Percentiles rank a stretch among this genome's conserved stretches.
Conservation (phyloP, 2,329 filamentous ascomycete species). For the Raffaelea deltoideospora region DNA sequence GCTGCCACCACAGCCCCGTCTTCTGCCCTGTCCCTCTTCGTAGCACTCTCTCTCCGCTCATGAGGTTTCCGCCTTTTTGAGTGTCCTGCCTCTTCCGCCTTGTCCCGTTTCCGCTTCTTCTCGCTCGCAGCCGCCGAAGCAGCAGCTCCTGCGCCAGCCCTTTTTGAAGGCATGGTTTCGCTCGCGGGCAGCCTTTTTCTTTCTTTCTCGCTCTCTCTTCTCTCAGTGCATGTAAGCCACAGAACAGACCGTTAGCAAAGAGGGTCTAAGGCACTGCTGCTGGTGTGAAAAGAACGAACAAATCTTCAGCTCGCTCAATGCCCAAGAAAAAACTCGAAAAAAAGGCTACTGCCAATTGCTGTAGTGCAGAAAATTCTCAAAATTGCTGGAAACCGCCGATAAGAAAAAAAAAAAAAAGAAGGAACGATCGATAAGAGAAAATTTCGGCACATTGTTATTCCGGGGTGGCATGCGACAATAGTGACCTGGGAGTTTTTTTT, state of each 20-base stretch:
- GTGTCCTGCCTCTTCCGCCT: constrained; percentile 12
- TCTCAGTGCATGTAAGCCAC: too few species aligned
- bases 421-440: constrained; percentile 7
- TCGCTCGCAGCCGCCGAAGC: constrained; percentile 14
- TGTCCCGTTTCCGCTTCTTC: constrained; percentile 18
- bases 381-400: constrained; percentile 5
- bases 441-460: constrained; percentile 7
- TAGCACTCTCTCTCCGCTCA: not conserved
- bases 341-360: not conserved
- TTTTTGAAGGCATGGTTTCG: constrained; percentile 8
- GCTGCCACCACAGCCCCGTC: too few species aligned
- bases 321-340: not conserved
- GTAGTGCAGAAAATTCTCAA: not conserved
- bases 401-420: constrained; percentile 4
- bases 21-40: not conserved
- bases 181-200: not conserved
- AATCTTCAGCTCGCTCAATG: not conserved
- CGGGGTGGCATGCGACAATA: constrained; percentile 1
- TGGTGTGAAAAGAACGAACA: too few species aligned
- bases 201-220: not conserved
- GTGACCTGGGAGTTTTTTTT: not conserved
- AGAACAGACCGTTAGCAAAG: too few species aligned
- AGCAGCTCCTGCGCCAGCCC: constrained; percentile 12
- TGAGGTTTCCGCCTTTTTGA: constrained; percentile 8
- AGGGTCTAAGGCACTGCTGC: too few species aligned